Evolutionary conservation across 2,329 filamentous ascomycete genomes (phyloP), one percentile per base, ranked within the genome.

Genomic region (Macrophomina phaseolina): DNA sequence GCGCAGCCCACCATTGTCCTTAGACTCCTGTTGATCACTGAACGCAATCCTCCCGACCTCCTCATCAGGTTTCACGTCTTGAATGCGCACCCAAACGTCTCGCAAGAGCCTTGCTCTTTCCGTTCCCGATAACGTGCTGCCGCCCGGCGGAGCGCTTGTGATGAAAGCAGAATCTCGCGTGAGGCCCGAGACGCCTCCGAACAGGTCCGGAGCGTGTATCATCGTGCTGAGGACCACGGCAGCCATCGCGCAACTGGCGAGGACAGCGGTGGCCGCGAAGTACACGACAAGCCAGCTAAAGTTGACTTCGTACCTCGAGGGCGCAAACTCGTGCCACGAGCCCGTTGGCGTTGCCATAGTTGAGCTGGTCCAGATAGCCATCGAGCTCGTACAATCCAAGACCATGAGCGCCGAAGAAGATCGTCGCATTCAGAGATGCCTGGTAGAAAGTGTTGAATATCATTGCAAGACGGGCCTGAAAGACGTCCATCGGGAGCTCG

Each of bases 1-100:
- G 0, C 40, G 23, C 55, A 60, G n/a, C 0, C 23, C 28, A 6
- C 34, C 55, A 4, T 3, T 9, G 1, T 1, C 7, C 14, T 11
- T 28, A 1, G 46, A 9, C 3, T 60, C 55, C 4, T 55, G 11
- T 6, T 30, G 51, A 62, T 67, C 55, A 32, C 61, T 68, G 16
- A 67, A 65, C 7, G 67, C 67, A 67, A 72, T 71, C 61, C 51
- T 69, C 8, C 70, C 69, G 5, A 70, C 55, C 38, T 49, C 45
- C 1, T 63, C 60, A 0, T 64, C 56, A 8, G 69, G 67, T 36
- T 67, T 65, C 2, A 70, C 69, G 65, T 71, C 67, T 34, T 71
- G 70, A 34, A 71, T 64, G 49, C 66, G 67, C 32, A 71, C 71
- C 62, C 45, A 68, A 4, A 69, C 45, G 52, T 69, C 56, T 9